A percentile compares a stretch with the other conserved stretches of the same genome.
Conservation (phyloP, 2,329 filamentous ascomycete species). For the Aspergillus tubingensis region DNA sequence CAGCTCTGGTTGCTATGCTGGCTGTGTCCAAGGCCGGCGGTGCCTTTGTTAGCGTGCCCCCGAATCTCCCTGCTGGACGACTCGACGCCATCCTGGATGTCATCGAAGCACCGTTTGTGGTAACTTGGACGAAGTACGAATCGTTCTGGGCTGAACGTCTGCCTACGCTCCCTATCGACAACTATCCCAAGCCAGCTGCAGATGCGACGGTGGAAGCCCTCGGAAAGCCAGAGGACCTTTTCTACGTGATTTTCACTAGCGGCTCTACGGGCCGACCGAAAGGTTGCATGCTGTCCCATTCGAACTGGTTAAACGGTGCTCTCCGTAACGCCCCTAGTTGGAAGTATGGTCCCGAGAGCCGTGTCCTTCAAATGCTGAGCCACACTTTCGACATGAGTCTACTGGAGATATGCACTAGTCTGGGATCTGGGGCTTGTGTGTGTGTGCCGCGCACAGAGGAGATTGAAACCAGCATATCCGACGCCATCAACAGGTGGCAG, state of each 20-base stretch:
- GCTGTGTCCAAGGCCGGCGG: not conserved
- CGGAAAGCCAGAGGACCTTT: not conserved
- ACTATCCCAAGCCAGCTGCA: not conserved
- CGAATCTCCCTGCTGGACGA: not conserved
- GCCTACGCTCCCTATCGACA: not conserved
- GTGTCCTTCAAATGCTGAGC: not conserved
- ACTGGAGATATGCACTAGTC: not conserved
- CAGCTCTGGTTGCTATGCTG: not conserved
- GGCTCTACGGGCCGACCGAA: not conserved
- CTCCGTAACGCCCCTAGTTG: not conserved
- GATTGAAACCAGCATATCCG: not conserved
- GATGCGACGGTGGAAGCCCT: not conserved
- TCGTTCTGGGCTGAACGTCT: not conserved
- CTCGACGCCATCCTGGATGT: not conserved
- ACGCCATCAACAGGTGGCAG: conserved; percentile 16
- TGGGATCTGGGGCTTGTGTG: not conserved
- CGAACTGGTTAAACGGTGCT: not conserved
- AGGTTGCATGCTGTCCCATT: conserved; percentile 8
- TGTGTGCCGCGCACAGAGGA: conserved; percentile 2
- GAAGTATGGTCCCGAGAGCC: not conserved
- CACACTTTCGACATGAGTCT: conserved; percentile 9
- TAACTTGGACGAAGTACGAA: not conserved
- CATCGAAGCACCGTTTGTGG: not conserved
- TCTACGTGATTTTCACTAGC: not conserved
- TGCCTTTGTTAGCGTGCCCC: not conserved